Conservation (phyloP, 2,329 filamentous ascomycete genomes). For the Diplodia seriata region DNA sequence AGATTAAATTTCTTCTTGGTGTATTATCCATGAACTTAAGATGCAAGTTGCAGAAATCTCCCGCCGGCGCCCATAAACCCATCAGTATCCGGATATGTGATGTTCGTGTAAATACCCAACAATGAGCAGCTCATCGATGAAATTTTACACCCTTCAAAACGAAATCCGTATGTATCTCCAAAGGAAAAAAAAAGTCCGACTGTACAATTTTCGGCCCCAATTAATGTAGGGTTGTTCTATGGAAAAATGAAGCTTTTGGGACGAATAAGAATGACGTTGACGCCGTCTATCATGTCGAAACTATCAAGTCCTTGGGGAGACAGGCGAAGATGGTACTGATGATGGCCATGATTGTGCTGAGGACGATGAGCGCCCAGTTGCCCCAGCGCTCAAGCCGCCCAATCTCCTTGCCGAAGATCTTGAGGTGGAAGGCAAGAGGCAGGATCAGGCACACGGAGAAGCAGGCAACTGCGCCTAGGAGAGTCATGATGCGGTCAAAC, state of each 20-base stretch:
- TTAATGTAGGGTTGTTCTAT: neutral
- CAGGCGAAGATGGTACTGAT: conserved; percentile 89
- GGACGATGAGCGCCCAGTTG: conserved; percentile 71
- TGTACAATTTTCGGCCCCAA: neutral
- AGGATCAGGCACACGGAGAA: conserved; percentile 95
- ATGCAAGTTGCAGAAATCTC: neutral
- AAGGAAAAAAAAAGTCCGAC: neutral
- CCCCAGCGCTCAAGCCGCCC: conserved; percentile 66
- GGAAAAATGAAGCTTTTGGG: neutral
- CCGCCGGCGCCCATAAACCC: neutral
- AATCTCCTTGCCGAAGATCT: conserved; percentile 81
- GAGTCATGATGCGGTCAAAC: conserved; percentile 89
- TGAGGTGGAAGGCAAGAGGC: conserved; percentile 86
- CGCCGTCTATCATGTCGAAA: neutral
- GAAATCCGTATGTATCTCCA: neutral
- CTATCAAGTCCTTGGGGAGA: conserved; percentile 77
- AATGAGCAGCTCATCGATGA: neutral
- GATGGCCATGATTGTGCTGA: conserved; percentile 73
- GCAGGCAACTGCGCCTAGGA: conserved; percentile 88
- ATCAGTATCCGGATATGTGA: neutral
- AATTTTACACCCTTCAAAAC: neutral
- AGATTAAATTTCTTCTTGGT: neutral
- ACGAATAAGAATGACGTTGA: neutral
- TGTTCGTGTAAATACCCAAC: neutral
- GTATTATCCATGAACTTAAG: neutral